Conservation (phyloP, 2,329 filamentous ascomycete genomes). For the Fusarium redolens region DNA sequence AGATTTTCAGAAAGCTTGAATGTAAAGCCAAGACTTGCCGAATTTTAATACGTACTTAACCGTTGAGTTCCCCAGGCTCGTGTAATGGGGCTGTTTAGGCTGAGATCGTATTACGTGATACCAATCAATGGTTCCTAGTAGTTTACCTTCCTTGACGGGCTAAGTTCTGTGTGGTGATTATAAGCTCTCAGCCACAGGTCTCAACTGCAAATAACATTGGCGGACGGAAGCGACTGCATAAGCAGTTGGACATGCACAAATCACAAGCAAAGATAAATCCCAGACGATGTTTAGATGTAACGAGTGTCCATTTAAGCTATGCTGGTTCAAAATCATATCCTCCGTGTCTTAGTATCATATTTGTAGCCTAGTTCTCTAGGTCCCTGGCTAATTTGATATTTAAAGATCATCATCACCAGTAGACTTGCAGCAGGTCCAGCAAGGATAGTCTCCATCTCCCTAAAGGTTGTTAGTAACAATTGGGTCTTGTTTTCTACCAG, state of each 20-base stretch:
- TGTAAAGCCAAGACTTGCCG: background rate
- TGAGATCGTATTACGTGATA: background rate
- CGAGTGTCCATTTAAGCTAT: background rate
- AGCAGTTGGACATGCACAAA: background rate
- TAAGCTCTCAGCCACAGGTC: no score
- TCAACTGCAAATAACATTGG: background rate
- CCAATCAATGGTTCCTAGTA: no score
- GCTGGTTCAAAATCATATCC: accelerated
- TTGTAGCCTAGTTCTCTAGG: accelerated
- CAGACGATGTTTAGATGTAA: accelerated
- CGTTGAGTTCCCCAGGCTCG: accelerated
- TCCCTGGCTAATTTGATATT: accelerated
- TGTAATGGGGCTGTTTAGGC: accelerated
- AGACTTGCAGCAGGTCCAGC: slow-evolving; percentile 30
- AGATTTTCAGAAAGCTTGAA: background rate
- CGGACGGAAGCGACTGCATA: accelerated
- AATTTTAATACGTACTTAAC: accelerated
- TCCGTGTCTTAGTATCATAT: accelerated
- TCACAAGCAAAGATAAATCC: accelerated
- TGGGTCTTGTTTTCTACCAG: accelerated
- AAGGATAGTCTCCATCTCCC: background rate
- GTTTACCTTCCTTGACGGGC: background rate
- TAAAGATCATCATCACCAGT: background rate
- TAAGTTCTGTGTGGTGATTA: no score
- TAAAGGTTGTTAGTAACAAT: background rate